A percentile compares a stretch with the other conserved stretches of the same genome.
Evolutionary conservation across 2,329 filamentous ascomycete genomes (phyloP).

Genomic region (Trichophyton schoenleinii): DNA sequence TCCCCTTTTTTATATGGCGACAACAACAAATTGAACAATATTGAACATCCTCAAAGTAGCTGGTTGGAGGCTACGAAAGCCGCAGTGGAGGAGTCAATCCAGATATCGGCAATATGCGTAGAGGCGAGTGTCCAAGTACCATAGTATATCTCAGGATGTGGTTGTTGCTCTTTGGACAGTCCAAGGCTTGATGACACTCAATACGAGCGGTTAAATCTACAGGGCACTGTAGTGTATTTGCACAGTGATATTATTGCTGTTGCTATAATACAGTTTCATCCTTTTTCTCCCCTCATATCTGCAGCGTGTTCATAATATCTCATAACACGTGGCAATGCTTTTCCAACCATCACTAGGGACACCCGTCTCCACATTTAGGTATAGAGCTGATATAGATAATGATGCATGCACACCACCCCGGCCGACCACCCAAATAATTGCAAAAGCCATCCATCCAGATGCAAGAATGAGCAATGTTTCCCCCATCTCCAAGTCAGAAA

Average conservation of each 20-base stretch:
- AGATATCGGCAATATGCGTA: too few species aligned
- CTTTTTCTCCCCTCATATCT: neutral
- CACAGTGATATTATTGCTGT: slow-evolving; percentile 1
- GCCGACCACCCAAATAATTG: neutral
- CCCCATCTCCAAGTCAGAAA: neutral
- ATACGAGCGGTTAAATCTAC: too few species aligned
- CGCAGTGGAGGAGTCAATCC: too few species aligned
- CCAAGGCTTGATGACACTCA: too few species aligned
- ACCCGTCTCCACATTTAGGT: neutral
- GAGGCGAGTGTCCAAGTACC: too few species aligned
- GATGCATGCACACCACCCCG: neutral
- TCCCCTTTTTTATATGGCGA: neutral
- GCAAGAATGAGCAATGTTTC: neutral
- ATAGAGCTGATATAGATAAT: neutral
- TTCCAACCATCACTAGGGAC: neutral
- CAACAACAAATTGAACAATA: too few species aligned
- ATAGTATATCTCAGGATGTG: too few species aligned
- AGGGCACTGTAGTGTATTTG: too few species aligned
- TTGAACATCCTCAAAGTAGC: too few species aligned
- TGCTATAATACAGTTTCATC: neutral
- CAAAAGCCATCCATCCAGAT: neutral
- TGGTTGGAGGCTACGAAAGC: too few species aligned
- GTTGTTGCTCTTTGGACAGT: too few species aligned
- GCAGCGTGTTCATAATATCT: neutral
- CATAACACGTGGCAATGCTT: neutral